Conservation (phyloP, 495 filamentous ascomycete species). For the Penicillium fimorum region DNA sequence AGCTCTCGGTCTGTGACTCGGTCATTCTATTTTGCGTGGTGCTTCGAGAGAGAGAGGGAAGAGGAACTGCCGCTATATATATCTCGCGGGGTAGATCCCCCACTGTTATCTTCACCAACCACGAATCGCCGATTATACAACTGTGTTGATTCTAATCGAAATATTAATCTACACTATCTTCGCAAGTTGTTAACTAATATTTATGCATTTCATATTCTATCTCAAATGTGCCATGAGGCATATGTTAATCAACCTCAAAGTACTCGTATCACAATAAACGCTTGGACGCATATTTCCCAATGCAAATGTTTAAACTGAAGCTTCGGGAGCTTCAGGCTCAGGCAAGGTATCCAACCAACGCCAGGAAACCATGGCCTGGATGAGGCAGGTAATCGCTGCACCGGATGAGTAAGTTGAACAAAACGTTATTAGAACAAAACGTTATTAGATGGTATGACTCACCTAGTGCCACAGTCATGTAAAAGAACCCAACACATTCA, state of each 20-base stretch:
- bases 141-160: background rate
- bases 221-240: background rate
- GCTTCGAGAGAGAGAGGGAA: too few relatives aligned
- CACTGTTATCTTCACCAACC: background rate
- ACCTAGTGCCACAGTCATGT: slow-evolving; percentile 17
- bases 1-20: slow-evolving; percentile 1
- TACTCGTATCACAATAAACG: background rate
- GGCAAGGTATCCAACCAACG: slow-evolving; percentile 3
- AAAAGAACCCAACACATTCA: slow-evolving; percentile 22
- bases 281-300: background rate
- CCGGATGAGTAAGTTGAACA: background rate
- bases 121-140: background rate
- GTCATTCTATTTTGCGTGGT: background rate
- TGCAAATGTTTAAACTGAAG: background rate
- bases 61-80: background rate
- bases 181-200: background rate
- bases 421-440: too few relatives aligned
- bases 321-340: background rate
- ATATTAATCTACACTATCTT: background rate
- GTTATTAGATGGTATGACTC: background rate
- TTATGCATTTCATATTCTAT: background rate
- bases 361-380: slow-evolving; percentile 5
- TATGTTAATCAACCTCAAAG: background rate
- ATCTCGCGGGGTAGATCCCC: background rate
- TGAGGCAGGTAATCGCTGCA: background rate